Base-by-base conservation (phyloP, 192 early-diverging fungal genomes). In the Glomus cerebriforme region DNA sequence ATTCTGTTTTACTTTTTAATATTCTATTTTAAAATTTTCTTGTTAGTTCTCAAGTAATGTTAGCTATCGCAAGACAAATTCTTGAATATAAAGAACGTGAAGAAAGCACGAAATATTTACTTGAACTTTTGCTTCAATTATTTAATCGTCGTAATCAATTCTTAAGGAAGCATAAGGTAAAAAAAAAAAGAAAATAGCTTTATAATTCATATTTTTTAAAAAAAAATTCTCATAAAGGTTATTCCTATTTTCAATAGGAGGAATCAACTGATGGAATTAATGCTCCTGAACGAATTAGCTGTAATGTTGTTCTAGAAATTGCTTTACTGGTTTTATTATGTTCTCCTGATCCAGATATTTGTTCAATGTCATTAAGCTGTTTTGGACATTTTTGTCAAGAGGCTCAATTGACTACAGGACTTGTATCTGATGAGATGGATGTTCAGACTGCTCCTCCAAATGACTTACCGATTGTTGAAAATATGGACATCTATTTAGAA, bases 241-340 rank as follows among this genome's bases (percentile, higher is more conserved):
- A 32, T 37, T 22, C 7, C 19, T 37, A n/a, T 22, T n/a, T 35
- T 35, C n/a, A n/a, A 68, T 82, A 85, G 88, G 85, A 54, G 73
- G 86, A 29, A 45, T 82, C 88, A 19, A 85, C 83, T 78, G 79
- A 86, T 62, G 88, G 88, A 39, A 82, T 89, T 24, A 87, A 90
- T 64, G 86, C 86, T 22, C 87, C 85, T 24, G 93, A 95, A 64
- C 80, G 92, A 27, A 84, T 92, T 39, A 87, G 88, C 27, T 91
- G 93, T 19, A 88, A 88, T 64, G 89, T 94, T 24, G 88, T 90
- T 3, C 77, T 96, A 39, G 95, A 96, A 80, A 90, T 93, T 32
- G 87, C 91, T 13, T 85, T 96, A 12, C 80, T 95, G 32, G 90
- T 96, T 26, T 80, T 91, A n/a, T 81, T 96, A 12, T 95, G 93